A percentile compares a stretch with the other conserved stretches of the same genome.
Evolutionary conservation across 768 basidiomycete species (phyloP).

Genomic region (Auricularia sp.): DNA sequence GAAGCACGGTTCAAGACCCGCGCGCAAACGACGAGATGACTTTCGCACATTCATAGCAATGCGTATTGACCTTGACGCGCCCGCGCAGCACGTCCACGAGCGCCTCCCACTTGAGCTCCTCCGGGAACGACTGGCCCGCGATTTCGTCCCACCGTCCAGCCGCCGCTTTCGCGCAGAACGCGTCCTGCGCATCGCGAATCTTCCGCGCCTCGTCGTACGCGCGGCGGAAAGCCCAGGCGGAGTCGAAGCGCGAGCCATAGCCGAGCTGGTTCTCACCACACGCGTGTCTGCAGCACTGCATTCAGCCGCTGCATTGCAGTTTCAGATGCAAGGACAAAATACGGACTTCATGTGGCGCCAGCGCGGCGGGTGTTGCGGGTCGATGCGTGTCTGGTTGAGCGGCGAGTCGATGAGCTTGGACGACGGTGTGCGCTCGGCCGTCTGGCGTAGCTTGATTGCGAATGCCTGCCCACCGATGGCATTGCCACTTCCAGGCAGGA

Average conservation of each 20-base stretch:
- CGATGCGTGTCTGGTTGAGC: constrained; percentile 30
- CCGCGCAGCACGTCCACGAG: constrained; percentile 66
- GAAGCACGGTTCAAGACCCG: constrained; percentile 28
- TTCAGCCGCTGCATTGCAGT: too few species aligned
- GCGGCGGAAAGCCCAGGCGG: constrained; percentile 42
- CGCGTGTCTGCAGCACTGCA: too few species aligned
- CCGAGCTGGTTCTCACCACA: constrained; percentile 27
- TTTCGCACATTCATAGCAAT: constrained; percentile 41
- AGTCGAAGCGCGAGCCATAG: constrained; percentile 25
- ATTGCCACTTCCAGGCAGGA: constrained; percentile 62
- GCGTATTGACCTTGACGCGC: constrained; percentile 48
- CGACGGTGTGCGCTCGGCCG: constrained; percentile 54
- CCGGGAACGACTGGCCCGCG: constrained; percentile 44
- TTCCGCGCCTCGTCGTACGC: constrained; percentile 62
- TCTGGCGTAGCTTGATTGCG: constrained; percentile 65
- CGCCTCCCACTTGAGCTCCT: constrained; percentile 58
- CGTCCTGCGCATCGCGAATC: constrained; percentile 59
- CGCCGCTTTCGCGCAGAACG: constrained; percentile 45
- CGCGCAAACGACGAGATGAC: constrained; percentile 1
- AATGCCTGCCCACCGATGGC: constrained; percentile 72
- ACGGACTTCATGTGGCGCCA: constrained; percentile 73
- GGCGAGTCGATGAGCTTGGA: constrained; percentile 70
- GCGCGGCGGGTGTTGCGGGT: constrained; percentile 24
- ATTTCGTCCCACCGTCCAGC: constrained; percentile 34
- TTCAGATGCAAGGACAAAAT: neutral